These are phyloP conservation scores for Pleurotus djamor DNA, from an alignment of 768 basidiomycete genomes.

Conservation along the genomic window DNA sequence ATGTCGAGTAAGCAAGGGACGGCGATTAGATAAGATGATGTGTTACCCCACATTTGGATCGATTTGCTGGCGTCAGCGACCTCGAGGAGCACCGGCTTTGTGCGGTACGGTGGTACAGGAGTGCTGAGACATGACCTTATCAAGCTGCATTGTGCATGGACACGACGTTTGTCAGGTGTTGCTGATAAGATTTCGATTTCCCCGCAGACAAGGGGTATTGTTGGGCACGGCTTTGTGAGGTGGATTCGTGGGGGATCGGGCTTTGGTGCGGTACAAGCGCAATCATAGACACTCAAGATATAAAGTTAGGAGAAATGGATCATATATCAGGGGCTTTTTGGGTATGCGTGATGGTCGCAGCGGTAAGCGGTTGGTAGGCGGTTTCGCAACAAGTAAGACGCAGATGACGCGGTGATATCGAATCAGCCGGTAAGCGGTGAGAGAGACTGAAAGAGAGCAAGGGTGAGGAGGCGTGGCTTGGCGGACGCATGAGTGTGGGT, in stretches of 20 bases:
- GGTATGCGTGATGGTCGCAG: conserved; percentile 2
- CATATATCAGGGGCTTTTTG: background rate
- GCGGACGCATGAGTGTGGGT: too few species aligned
- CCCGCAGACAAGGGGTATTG: background rate
- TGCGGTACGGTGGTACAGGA: background rate
- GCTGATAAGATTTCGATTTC: conserved; percentile 8
- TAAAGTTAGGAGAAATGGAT: background rate
- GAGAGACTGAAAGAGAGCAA: background rate
- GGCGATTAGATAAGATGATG: conserved; percentile 1
- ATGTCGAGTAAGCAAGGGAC: background rate
- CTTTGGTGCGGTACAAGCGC: background rate
- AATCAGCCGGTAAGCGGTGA: conserved; percentile 4
- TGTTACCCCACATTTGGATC: conserved; percentile 3
- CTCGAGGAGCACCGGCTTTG: background rate
- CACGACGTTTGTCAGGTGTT: conserved; percentile 3
- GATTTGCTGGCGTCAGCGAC: background rate
- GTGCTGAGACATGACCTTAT: background rate
- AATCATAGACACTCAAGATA: background rate
- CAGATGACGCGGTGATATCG: conserved; percentile 2
- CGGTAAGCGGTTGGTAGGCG: conserved; percentile 7
- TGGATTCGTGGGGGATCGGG: conserved; percentile 3
- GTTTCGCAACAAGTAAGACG: background rate
- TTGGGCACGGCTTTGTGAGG: background rate
- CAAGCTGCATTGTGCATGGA: background rate
- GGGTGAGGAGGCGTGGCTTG: background rate